Evolutionary conservation across 768 basidiomycete species (phyloP).

Genomic region (Leucosporidium scottii): DNA sequence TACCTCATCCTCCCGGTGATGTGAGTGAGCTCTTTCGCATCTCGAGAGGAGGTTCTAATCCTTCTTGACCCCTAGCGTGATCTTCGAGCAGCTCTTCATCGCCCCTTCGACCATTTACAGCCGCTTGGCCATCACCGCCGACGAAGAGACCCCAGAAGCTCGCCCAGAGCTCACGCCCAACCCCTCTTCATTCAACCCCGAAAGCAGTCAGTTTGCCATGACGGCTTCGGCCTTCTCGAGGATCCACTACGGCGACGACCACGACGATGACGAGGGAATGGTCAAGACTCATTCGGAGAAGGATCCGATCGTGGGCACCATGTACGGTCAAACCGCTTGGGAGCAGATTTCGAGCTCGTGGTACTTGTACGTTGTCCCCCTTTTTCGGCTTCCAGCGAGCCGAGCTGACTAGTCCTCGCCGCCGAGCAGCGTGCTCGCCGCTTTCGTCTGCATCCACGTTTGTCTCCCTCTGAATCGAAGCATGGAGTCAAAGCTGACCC

Average conservation of each 20-base stretch:
- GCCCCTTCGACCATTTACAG: constrained; percentile 39
- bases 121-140: constrained; percentile 18
- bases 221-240: constrained; percentile 34
- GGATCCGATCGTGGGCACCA: constrained; percentile 39
- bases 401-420: no score
- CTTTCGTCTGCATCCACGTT: neutral
- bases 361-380: constrained; percentile 34
- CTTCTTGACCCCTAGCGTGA: constrained; percentile 31
- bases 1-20: constrained; percentile 40
- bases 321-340: constrained; percentile 38
- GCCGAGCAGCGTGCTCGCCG: neutral
- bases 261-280: constrained; percentile 33
- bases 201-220: neutral
- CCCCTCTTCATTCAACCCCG: neutral
- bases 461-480: neutral
- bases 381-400: no score
- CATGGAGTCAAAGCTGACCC: neutral
- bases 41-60: neutral
- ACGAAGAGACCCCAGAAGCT: neutral
- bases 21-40: neutral
- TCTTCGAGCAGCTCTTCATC: constrained; percentile 42
- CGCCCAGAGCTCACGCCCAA: neutral
- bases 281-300: constrained; percentile 10
- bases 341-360: constrained; percentile 41
- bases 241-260: constrained; percentile 31